A percentile compares a stretch with the other conserved stretches of the same genome.
phyloP scores from a whole-genome alignment of 345 rosid species.

The Arabis hirsuta region DNA sequence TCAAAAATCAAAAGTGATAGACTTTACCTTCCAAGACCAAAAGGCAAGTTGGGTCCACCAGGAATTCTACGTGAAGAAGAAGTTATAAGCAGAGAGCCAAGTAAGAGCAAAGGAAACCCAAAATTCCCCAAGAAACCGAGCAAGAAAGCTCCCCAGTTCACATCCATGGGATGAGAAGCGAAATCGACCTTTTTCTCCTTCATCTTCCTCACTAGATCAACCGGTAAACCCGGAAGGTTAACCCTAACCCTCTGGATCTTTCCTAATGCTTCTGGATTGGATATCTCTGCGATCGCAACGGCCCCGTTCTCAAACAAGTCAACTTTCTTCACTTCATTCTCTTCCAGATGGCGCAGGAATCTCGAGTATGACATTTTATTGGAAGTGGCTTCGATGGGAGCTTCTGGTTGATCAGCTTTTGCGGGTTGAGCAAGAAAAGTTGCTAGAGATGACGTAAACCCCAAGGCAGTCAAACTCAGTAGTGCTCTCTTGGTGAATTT shows the following conservation, averaged over 20 bases:
- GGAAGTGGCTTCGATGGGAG: slow-evolving; percentile 55
- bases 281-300: slow-evolving; percentile 65
- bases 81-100: slow-evolving; percentile 58
- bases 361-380: slow-evolving; percentile 64
- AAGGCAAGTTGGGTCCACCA: slow-evolving; percentile 68
- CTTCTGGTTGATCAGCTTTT: slow-evolving; percentile 56
- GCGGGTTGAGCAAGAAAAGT: slow-evolving; percentile 44
- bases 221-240: slow-evolving; percentile 68
- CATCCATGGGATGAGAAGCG: slow-evolving; percentile 62
- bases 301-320: slow-evolving; percentile 78
- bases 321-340: slow-evolving; percentile 62
- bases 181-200: slow-evolving; percentile 70
- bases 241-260: slow-evolving; percentile 70
- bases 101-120: slow-evolving; percentile 65
- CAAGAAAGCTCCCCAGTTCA: slow-evolving; percentile 52
- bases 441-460: slow-evolving; percentile 39
- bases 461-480: slow-evolving; percentile 46
- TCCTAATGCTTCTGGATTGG: slow-evolving; percentile 48
- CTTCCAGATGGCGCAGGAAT: slow-evolving; percentile 64
- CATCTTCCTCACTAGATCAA: slow-evolving; percentile 62
- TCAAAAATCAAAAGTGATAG: too few species aligned
- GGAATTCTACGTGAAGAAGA: slow-evolving; percentile 50
- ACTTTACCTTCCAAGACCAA: slow-evolving; percentile 82
- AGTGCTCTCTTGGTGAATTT: slow-evolving; percentile 53
- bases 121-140: slow-evolving; percentile 62